Evolutionary conservation across 306 rosid genomes (phyloP), one percentile per base, ranked within the genome.

Genomic region (Cucurbita moschata): DNA sequence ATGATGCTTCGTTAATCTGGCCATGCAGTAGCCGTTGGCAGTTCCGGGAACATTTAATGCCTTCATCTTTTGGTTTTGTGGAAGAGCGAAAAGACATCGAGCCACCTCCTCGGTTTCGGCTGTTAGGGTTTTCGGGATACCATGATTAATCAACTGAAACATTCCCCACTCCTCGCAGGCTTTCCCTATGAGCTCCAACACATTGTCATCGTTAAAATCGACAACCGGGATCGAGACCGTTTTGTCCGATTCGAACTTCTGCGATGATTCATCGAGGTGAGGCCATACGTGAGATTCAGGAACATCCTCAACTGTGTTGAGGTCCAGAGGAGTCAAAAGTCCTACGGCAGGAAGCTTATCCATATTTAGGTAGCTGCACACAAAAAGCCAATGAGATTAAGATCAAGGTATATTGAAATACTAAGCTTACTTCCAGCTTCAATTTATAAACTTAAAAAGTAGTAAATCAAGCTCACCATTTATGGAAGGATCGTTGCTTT

Each of bases 91-190:
- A 0, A 81, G 53, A 40, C 35, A 42, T 63, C 76, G 21, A n/a
- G 66, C 67, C 52, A 23, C 68, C 10, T 11, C 51, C 9, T 88
- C 84, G 0, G 74, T 38, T 30, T 81, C 71, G 0, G 26, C 8
- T 0, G 84, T 39, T 4, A 84, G 78, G 44, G 55, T 47, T 11
- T 26, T 6, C 3, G 84, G 78, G 18, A 86, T 8, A 39, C 84
- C 88, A 35, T 88, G 90, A 74, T 82, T 81, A 72, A 69, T 82
- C 63, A 82, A 77, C 23, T 79, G 88, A 53, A 87, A 83, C 8
- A 57, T 76, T 8, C 89, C 88, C 88, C 85, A 84, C 30, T 69
- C 23, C 72, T 82, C 78, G 7, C 79, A 85, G 1, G 87, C 90
- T 0, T 14, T 35, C 35, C 77, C 16, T 0, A 87, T 40, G 10